Conservation (phyloP, 495 filamentous ascomycete genomes). For the Neurospora sp. region DNA sequence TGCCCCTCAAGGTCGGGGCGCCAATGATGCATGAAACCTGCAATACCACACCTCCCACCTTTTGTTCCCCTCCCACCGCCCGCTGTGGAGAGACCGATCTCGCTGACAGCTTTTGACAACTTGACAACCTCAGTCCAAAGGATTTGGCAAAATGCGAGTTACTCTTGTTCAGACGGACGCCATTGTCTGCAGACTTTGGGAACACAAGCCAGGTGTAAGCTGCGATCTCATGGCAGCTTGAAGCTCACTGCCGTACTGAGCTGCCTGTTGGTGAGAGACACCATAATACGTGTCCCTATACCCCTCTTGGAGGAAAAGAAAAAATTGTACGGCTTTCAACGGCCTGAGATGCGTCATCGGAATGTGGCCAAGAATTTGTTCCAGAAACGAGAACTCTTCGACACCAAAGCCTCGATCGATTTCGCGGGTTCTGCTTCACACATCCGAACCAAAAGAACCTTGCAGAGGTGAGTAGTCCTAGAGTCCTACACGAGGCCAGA, state of each 20-base stretch:
- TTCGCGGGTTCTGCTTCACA: not conserved
- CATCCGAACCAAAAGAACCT: not conserved
- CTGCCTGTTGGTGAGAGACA: not conserved
- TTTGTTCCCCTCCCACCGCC: slow-evolving; percentile 12
- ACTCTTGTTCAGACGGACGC: not conserved
- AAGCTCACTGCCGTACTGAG: not conserved
- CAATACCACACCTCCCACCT: slow-evolving; percentile 7
- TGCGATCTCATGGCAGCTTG: not conserved
- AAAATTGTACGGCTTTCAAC: not conserved
- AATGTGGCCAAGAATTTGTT: not conserved
- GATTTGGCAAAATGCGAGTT: not conserved
- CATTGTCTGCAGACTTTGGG: not conserved
- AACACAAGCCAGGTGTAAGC: not conserved
- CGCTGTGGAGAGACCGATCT: slow-evolving; percentile 15
- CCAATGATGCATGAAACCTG: slow-evolving; percentile 9
- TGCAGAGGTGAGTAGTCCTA: not conserved
- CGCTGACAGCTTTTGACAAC: slow-evolving; percentile 9
- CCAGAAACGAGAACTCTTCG: not conserved
- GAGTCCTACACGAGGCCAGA: not conserved
- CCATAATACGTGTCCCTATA: not conserved
- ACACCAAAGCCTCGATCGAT: not conserved
- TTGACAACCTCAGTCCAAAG: not conserved
- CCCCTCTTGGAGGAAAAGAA: not conserved
- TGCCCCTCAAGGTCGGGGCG: slow-evolving; percentile 10
- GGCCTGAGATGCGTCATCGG: not conserved